Conservation (phyloP, 495 filamentous ascomycete species). For the Neurospora sp. region DNA sequence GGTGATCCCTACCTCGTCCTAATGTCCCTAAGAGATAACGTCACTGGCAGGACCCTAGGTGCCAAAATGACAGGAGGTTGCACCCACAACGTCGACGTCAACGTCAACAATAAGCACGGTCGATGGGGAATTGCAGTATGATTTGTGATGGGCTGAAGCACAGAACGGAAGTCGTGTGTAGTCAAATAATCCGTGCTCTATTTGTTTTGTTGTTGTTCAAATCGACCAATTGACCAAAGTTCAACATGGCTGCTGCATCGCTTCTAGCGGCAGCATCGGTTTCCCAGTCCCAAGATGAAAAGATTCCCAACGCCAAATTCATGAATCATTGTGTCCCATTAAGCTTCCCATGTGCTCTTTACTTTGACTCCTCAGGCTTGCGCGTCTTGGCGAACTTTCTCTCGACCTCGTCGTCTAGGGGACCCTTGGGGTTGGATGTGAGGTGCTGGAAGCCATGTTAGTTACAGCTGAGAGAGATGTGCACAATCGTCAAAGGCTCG, state of each 20-base stretch:
- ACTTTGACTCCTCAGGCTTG: neutral
- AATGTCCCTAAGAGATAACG: neutral
- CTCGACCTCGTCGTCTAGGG: slow-evolving; percentile 56
- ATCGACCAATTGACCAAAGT: neutral
- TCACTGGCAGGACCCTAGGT: neutral
- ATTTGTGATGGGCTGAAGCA: neutral
- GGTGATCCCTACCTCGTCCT: neutral
- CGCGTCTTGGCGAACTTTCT: slow-evolving; percentile 48
- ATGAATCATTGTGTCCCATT: neutral
- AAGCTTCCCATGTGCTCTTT: neutral
- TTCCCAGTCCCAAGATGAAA: slow-evolving; percentile 2
- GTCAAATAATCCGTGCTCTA: neutral
- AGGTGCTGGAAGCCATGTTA: slow-evolving; percentile 29
- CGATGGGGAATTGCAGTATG: neutral
- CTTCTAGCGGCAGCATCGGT: neutral
- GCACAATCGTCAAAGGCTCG: neutral
- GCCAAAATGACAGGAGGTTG: neutral
- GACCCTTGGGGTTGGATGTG: slow-evolving; percentile 58
- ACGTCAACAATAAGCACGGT: neutral
- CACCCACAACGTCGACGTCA: neutral
- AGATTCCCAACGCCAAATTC: neutral
- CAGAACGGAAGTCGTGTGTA: neutral
- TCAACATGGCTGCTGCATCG: neutral
- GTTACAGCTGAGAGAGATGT: neutral
- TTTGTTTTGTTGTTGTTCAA: neutral